Percentiles rank a stretch among this genome's conserved stretches.
phyloP scores from a whole-genome alignment of 257 asterid species.

The Scutellaria baicalensis region DNA sequence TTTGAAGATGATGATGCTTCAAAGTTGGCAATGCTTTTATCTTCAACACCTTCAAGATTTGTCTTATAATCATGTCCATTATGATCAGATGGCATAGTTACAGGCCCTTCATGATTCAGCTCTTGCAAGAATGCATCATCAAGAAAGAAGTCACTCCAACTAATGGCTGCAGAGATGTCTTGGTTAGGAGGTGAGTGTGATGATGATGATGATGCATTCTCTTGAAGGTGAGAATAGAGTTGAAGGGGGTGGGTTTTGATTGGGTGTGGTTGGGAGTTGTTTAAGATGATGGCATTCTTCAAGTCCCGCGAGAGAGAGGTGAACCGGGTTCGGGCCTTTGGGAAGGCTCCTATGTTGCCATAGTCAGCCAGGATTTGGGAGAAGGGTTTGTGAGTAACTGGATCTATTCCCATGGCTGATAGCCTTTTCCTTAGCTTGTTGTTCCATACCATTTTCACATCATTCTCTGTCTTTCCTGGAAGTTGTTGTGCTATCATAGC shows the following conservation, averaged over 20 bases:
- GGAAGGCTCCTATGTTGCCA: constrained; percentile 75
- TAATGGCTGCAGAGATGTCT: constrained; percentile 36
- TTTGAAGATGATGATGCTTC: constrained; percentile 33
- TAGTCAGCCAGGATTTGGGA: constrained; percentile 84
- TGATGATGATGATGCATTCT: constrained; percentile 11
- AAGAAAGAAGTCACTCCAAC: constrained; percentile 77
- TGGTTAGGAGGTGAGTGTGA: constrained; percentile 23
- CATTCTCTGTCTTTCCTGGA: constrained; percentile 68
- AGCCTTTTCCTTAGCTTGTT: constrained; percentile 75
- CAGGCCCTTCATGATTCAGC: not conserved
- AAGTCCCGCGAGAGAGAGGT: constrained; percentile 40
- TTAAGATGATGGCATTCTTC: constrained; percentile 27
- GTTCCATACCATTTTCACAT: constrained; percentile 76
- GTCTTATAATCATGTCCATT: not conserved
- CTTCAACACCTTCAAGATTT: not conserved
- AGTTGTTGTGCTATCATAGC: constrained; percentile 77
- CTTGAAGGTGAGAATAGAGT: constrained; percentile 46
- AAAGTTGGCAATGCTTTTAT: not conserved
- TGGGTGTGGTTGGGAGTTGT: constrained; percentile 15
- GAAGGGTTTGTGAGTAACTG: constrained; percentile 84
- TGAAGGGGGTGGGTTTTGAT: not conserved
- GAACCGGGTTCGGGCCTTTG: constrained; percentile 38
- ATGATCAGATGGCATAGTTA: too few species aligned
- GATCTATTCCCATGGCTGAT: constrained; percentile 90
- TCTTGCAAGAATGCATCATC: constrained; percentile 41